Conservation (phyloP, 371 early-diverging fungal species). For the Syncephalastrum contaminatum region DNA sequence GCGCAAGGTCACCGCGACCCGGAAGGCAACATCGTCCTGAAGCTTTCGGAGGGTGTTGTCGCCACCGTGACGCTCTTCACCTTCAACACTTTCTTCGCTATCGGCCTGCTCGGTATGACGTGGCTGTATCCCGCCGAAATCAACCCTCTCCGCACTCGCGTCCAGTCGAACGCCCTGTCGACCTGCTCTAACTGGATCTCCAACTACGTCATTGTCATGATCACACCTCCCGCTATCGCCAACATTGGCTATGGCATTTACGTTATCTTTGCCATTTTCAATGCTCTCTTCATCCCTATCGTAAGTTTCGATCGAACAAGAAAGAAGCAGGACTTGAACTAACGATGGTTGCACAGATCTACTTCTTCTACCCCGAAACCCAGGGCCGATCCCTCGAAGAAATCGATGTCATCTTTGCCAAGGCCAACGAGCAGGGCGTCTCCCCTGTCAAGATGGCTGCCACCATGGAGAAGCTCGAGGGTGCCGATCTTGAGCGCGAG, state of each 20-base stretch:
- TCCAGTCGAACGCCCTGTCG: conserved; percentile 31
- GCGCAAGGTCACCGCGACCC: conserved; percentile 7
- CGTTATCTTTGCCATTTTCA: conserved; percentile 39
- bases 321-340: too few relatives aligned
- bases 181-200: conserved; percentile 63
- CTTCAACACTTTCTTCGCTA: conserved; percentile 46
- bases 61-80: conserved; percentile 3
- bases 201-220: conserved; percentile 37
- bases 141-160: conserved; percentile 33
- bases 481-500: conserved; percentile 11
- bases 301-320: too few relatives aligned
- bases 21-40: conserved; percentile 4
- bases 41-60: too few relatives aligned
- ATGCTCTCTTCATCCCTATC: conserved; percentile 31
- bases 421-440: conserved; percentile 13
- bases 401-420: conserved; percentile 39
- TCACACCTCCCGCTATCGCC: conserved; percentile 26
- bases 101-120: conserved; percentile 55
- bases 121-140: conserved; percentile 58
- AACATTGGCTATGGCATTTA: conserved; percentile 41
- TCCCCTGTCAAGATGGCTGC: conserved; percentile 20
- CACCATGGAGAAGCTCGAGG: conserved; percentile 15
- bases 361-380: conserved; percentile 74
- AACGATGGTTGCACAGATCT: conserved; percentile 15
- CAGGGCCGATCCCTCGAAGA: conserved; percentile 67